Percentiles rank a stretch among this genome's conserved stretches.
These are phyloP conservation scores for Pythium apleroticum DNA, from an alignment of 352 stramenopile genomes.

Conservation along the genomic window DNA sequence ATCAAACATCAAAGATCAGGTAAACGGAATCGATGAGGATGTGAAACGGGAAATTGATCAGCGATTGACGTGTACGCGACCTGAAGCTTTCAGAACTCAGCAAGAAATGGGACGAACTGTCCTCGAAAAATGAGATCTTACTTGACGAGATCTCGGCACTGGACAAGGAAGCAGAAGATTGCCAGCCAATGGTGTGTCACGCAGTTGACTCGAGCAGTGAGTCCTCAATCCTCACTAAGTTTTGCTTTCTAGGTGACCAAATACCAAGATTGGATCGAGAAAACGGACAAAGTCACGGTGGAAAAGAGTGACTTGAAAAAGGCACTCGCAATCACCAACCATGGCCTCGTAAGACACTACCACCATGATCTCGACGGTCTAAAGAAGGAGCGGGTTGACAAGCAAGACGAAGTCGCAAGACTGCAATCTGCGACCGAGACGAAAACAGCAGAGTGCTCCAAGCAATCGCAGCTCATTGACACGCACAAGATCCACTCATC, in stretches of 20 bases:
- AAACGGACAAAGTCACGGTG: slow-evolving; percentile 7
- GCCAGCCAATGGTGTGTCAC: slow-evolving; percentile 15
- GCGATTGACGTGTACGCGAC: too few species aligned
- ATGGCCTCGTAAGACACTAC: neutral
- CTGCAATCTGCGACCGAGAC: neutral
- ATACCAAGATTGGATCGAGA: slow-evolving; percentile 25
- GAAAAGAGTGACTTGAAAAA: neutral
- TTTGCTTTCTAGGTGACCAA: slow-evolving; percentile 26
- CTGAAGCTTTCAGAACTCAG: slow-evolving; percentile 15
- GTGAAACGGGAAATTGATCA: too few species aligned
- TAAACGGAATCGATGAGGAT: neutral
- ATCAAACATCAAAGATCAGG: slow-evolving; percentile 20
- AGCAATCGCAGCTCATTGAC: neutral
- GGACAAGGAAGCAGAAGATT: slow-evolving; percentile 19
- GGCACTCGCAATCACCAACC: neutral
- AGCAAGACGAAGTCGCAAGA: neutral
- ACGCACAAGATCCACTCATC: neutral
- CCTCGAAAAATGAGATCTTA: neutral
- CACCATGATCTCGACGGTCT: neutral
- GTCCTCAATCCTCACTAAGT: too few species aligned
- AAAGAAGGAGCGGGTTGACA: too few species aligned
- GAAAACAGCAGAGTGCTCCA: neutral
- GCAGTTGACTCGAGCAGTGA: too few species aligned
- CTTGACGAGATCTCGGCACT: slow-evolving; percentile 5
- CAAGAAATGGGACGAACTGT: slow-evolving; percentile 3